Conservation (phyloP, 1,284 basidiomycete genomes). For the Quambalaria eucalypti region DNA sequence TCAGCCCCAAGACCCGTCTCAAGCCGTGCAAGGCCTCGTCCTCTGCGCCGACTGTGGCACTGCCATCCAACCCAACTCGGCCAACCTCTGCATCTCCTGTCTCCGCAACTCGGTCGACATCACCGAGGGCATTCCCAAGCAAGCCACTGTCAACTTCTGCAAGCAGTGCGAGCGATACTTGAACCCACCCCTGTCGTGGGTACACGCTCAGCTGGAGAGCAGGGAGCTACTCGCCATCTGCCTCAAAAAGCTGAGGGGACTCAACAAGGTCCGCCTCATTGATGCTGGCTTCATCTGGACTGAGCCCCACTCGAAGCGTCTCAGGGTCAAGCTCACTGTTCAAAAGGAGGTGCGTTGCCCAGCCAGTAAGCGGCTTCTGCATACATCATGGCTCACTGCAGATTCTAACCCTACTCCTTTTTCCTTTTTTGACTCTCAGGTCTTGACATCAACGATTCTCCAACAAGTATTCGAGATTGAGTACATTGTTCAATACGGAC, state of each 20-base stretch:
- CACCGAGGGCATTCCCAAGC: conserved; percentile 95
- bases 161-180: conserved; percentile 93
- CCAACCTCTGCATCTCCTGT: conserved; percentile 89
- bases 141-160: conserved; percentile 88
- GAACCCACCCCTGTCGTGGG: conserved; percentile 81
- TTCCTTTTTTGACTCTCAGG: conserved; percentile 55
- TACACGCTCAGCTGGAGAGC: conserved; percentile 76
- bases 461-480: conserved; percentile 97
- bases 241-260: conserved; percentile 84
- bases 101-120: conserved; percentile 87
- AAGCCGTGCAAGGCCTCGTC: conserved; percentile 37
- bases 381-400: neutral
- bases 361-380: conserved; percentile 1
- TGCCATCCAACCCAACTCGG: conserved; percentile 90
- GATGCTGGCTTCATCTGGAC: conserved; percentile 99
- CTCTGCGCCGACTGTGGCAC: conserved; percentile 57
- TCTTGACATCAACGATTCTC: conserved; percentile 84
- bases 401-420: too few species aligned
- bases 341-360: conserved; percentile 98
- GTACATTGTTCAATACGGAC: conserved; percentile 87
- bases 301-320: conserved; percentile 88
- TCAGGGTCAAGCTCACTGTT: conserved; percentile 88
- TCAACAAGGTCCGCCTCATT: conserved; percentile 87
- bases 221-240: conserved; percentile 69
- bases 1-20: conserved; percentile 15